Evolutionary conservation across 2,329 filamentous ascomycete species (phyloP), one percentile per base, ranked within the genome.

Genomic region (Talaromyces sp.): DNA sequence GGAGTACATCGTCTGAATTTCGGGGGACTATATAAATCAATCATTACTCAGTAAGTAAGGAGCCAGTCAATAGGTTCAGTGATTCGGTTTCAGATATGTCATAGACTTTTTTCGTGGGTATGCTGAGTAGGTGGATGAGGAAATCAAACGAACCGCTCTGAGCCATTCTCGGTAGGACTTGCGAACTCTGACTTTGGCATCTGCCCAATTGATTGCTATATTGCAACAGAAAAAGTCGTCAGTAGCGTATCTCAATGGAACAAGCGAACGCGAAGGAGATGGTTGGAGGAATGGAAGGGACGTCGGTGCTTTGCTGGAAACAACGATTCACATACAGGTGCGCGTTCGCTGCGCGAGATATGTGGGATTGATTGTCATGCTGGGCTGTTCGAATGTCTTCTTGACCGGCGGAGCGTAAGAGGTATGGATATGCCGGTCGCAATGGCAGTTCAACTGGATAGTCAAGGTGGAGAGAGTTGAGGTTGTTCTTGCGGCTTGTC

Each of bases 1-100:
- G 62, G 89, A 89, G 84, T 99, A 99, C 91, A 97, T 96, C 62
- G 86, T 89, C 77, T 97, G 94, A 71, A 99, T 93, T 75, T 97
- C 92, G 61, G 94, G 93, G 40, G 91, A 91, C 94, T 99, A 73
- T 61, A 53, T 37, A 43, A 25, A 19, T 37, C 31, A 11, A 13
- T 46, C n/a, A 21, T 19, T n/a, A 10, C 13, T 33, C 37, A 54
- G 43, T 48, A 31, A n/a, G 25, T 22, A 21, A 45, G 15, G 19
- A 17, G n/a, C n/a, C 25, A 28, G 7, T 28, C 39, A 41, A 41
- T 31, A 17, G 39, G 28, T 25, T 9, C 41, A 50, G 15, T 36
- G 11, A 15, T 13, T n/a, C 39, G 17, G 19, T n/a, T n/a, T n/a
- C n/a, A n/a, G n/a, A n/a, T 41, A 21, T 21, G 25, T 28, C 25